These are phyloP conservation scores for Dittrichia graveolens DNA, from an alignment of 129 eudicot genomes.

Conservation along the genomic window DNA sequence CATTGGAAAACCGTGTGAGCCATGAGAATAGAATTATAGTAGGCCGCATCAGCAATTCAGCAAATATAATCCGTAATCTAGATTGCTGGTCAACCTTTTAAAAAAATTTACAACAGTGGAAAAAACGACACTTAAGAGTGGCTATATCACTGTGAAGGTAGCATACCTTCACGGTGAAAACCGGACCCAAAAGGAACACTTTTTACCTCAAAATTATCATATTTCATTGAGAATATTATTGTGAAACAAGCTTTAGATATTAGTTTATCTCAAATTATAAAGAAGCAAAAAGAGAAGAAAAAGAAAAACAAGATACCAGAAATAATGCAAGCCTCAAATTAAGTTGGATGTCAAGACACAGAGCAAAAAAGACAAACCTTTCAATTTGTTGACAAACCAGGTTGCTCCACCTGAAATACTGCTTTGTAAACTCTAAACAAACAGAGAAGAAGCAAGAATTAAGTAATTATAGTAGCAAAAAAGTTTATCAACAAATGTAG, in stretches of 20 bases:
- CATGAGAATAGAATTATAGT: no score
- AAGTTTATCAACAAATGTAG: not conserved
- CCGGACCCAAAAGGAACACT: no score
- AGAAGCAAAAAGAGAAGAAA: not conserved
- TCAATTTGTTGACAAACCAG: slow-evolving; percentile 81
- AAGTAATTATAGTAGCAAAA: not conserved
- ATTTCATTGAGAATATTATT: no score
- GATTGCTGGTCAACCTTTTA: no score
- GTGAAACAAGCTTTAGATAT: not conserved
- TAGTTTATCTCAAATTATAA: not conserved
- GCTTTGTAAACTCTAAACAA: slow-evolving; percentile 60
- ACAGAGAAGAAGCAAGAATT: slow-evolving; percentile 15
- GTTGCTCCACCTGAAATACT: slow-evolving; percentile 81
- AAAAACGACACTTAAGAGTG: no score
- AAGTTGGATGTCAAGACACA: slow-evolving; percentile 15
- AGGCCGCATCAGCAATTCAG: no score
- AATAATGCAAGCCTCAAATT: not conserved
- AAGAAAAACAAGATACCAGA: not conserved
- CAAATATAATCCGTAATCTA: no score
- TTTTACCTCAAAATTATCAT: not conserved
- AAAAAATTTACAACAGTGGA: no score
- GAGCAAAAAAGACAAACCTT: slow-evolving; percentile 51
- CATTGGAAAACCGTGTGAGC: no score
- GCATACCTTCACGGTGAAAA: no score
- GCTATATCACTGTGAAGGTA: no score